These are phyloP conservation scores for Gracilaria caudata DNA, from an alignment of 23 red algal genomes.

Conservation along the genomic window DNA sequence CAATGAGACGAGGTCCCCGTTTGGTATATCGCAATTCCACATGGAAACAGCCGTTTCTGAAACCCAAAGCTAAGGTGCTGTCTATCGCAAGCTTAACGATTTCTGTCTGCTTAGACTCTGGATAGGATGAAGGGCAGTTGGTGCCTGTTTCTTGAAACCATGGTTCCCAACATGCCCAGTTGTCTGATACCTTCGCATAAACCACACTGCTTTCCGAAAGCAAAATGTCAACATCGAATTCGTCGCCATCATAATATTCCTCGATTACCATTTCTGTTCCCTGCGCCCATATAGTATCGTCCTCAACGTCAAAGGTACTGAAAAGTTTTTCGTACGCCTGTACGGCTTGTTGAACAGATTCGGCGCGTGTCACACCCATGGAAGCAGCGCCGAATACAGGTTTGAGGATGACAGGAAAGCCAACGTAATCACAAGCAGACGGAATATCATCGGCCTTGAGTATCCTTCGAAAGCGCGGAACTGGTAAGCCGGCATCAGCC, in stretches of 20 bases:
- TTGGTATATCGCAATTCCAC: constrained; percentile 95
- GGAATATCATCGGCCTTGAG: constrained; percentile 51
- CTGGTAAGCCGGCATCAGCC: constrained; percentile 74
- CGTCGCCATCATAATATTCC: constrained; percentile 98
- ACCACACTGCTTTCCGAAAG: constrained; percentile 87
- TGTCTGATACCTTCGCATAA: constrained; percentile 89
- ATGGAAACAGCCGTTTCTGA: constrained; percentile 87
- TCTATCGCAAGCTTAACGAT: constrained; percentile 74
- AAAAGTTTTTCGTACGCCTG: constrained; percentile 60
- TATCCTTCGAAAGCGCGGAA: constrained; percentile 73
- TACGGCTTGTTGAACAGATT: constrained; percentile 35
- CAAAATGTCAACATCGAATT: constrained; percentile 96
- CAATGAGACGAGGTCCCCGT: constrained; percentile 93
- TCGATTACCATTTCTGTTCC: constrained; percentile 94
- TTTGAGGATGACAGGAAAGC: constrained; percentile 93
- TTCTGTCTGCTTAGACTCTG: constrained; percentile 68
- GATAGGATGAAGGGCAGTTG: constrained; percentile 92
- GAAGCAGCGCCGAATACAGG: constrained; percentile 89
- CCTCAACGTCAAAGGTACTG: constrained; percentile 55
- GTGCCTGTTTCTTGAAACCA: constrained; percentile 98
- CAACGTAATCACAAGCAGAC: constrained; percentile 73
- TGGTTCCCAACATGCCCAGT: constrained; percentile 94
- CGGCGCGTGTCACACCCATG: constrained; percentile 84
- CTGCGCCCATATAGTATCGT: constrained; percentile 93
- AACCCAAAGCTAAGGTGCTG: constrained; percentile 84